Evolutionary conservation across 176 grass and related monocot species (phyloP).

Genomic region (Aegilops tauschii): DNA sequence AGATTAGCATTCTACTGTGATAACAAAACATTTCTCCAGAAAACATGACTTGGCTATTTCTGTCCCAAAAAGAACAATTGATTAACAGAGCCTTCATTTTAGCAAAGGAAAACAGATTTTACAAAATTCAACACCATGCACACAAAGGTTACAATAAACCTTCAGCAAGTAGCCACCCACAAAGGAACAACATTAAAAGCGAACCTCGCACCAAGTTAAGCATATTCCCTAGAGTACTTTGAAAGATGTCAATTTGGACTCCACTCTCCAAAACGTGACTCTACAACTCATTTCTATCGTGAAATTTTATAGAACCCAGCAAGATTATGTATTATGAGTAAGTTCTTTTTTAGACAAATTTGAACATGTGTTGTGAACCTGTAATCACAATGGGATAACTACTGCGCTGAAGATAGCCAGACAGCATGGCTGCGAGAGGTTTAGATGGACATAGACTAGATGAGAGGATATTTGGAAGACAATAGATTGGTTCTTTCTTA

Average conservation of each 20-base stretch:
- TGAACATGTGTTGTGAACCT: not conserved
- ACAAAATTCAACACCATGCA: not conserved
- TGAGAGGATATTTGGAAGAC: not conserved
- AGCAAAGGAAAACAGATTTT: not conserved
- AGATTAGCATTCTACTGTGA: not conserved
- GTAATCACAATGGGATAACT: not conserved
- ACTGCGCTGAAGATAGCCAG: not conserved
- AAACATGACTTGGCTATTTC: not conserved
- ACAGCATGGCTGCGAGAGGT: not conserved
- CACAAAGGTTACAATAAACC: conserved; percentile 6
- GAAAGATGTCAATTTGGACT: not conserved
- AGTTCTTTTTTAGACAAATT: not conserved
- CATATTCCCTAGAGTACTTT: not conserved
- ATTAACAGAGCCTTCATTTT: not conserved
- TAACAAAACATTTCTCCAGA: not conserved
- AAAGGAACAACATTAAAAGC: not conserved
- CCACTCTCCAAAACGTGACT: not conserved
- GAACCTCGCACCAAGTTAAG: not conserved
- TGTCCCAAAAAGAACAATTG: not conserved
- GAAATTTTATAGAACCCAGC: not conserved
- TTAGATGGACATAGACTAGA: not conserved
- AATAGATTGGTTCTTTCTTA: not conserved
- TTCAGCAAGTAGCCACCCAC: not conserved
- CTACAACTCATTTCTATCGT: not conserved
- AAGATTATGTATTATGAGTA: not conserved